Base-by-base conservation (phyloP, 192 early-diverging fungal species). In the Coemansia erecta region DNA sequence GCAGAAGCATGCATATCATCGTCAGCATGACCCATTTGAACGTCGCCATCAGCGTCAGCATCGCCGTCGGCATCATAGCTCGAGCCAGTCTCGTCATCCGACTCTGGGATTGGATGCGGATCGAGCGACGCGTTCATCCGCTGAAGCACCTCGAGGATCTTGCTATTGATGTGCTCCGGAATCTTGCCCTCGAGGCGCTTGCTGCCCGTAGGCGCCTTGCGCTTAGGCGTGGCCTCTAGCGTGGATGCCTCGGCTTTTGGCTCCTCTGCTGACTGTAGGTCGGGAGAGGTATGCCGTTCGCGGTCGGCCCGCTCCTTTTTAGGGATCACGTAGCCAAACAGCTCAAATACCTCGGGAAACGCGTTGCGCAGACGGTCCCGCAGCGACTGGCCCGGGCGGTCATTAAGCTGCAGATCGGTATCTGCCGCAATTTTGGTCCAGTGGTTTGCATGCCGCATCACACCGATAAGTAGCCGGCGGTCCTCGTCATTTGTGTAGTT, bases 391-490 rank as follows among this genome's bases (percentile, higher is more conserved):
- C 77, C 77, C 0, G 71, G 71, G 23, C 77, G 64, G 18, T 80
- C 49, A 12, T 56, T 64, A 4, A 80, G 64, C 53, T 74, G 31
- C 53, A 80, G 64, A 14, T 70, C 77, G 4, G 71, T 48, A 46
- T 80, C 77, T 8, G 68, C 72, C 4, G 77, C 77, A 18, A 80
- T 80, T 33, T 71, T 70, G 8, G 77, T 74, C 77, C 77, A 80
- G 52, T 80, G 71, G 53, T 74, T 74, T 18, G 67, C 72, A 42
- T 80, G 72, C 9, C 72, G 61, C 52, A 74, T 45, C 52, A 74
- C 77, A 10, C 77, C 77, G 9, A 74, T 42, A 21, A 73, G 55
- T 60, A 80, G 45, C 11, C 77, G 66, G 1, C 68, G 67, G 58
- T 80, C 77, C 50, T 80, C 77, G 47, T 80, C 77, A 35, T 47